Evolutionary conservation across 139 green algal species (phyloP).

Genomic region (Yamagishiella unicocca): DNA sequence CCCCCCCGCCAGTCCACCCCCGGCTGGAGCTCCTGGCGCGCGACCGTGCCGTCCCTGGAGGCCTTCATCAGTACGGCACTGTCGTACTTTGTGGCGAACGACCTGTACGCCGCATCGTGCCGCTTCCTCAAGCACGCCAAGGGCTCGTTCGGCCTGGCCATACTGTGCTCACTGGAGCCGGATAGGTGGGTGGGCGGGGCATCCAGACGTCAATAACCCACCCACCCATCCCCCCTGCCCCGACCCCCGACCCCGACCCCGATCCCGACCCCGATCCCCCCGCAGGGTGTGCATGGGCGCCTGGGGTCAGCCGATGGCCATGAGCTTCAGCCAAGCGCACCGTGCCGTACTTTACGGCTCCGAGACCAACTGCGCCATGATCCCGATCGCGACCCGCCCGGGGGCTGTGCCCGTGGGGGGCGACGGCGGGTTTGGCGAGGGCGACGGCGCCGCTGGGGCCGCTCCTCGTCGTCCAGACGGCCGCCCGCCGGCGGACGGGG

Average conservation of each 20-base stretch:
- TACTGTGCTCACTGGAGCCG: slow-evolving; percentile 34
- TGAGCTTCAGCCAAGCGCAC: slow-evolving; percentile 23
- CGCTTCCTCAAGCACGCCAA: slow-evolving; percentile 40
- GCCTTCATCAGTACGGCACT: background rate
- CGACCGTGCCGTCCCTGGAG: slow-evolving; percentile 14
- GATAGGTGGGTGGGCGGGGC: background rate
- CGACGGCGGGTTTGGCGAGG: background rate
- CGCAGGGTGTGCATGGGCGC: slow-evolving; percentile 36
- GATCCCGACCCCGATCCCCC: too few relatives aligned
- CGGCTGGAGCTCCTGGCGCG: slow-evolving; percentile 14
- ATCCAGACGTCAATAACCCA: too few relatives aligned
- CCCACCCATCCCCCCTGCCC: too few relatives aligned
- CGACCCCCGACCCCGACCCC: too few relatives aligned
- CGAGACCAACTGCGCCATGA: slow-evolving; percentile 35
- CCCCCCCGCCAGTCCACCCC: background rate
- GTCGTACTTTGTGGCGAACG: slow-evolving; percentile 34
- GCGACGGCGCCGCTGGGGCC: too few relatives aligned
- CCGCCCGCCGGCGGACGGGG: too few relatives aligned
- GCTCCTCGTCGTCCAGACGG: too few relatives aligned
- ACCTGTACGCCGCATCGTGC: slow-evolving; percentile 38
- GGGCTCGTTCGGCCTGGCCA: slow-evolving; percentile 34
- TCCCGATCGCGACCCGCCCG: background rate
- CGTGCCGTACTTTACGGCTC: slow-evolving; percentile 23
- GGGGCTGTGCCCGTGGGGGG: background rate
- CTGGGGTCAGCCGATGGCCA: slow-evolving; percentile 37